Percentiles rank a stretch among this genome's conserved stretches.
phyloP scores from a whole-genome alignment of 768 basidiomycete species.

The Trametes cinnabarina region DNA sequence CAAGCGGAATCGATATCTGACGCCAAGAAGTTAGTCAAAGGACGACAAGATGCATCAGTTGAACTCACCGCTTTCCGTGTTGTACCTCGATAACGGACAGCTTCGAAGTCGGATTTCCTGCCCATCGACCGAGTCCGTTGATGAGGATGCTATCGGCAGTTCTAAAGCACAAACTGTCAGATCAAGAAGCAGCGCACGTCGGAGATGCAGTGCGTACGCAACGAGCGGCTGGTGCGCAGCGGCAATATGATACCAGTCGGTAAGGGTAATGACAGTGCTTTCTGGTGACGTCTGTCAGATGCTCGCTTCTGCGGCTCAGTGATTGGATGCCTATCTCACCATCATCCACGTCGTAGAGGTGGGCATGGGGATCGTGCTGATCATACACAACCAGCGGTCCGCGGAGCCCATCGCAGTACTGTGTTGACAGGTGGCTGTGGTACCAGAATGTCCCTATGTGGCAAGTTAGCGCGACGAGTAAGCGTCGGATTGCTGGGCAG shows the following conservation, averaged over 20 bases:
- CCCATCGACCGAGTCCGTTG: slow-evolving; percentile 49
- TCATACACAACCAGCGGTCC: slow-evolving; percentile 37
- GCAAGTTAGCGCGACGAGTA: not conserved
- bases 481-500: not conserved
- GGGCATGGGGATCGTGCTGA: slow-evolving; percentile 28
- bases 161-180: slow-evolving; percentile 5
- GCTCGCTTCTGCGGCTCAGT: no score
- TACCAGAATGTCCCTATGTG: slow-evolving; percentile 37
- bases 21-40: slow-evolving; percentile 29
- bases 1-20: slow-evolving; percentile 39
- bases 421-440: slow-evolving; percentile 40
- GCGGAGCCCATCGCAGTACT: slow-evolving; percentile 45
- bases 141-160: slow-evolving; percentile 39
- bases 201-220: slow-evolving; percentile 15
- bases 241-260: slow-evolving; percentile 42
- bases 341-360: slow-evolving; percentile 33
- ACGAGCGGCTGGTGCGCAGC: slow-evolving; percentile 11
- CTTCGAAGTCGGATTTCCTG: slow-evolving; percentile 32
- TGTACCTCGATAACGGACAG: slow-evolving; percentile 41
- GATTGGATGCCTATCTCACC: slow-evolving; percentile 19
- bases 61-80: slow-evolving; percentile 28
- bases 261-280: slow-evolving; percentile 46
- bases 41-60: slow-evolving; percentile 30
- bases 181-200: not conserved
- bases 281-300: slow-evolving; percentile 25